A percentile compares a stretch with the other conserved stretches of the same genome.
Conservation (phyloP, 1,139 yeast genomes). For the Arxiozyma telluris region DNA sequence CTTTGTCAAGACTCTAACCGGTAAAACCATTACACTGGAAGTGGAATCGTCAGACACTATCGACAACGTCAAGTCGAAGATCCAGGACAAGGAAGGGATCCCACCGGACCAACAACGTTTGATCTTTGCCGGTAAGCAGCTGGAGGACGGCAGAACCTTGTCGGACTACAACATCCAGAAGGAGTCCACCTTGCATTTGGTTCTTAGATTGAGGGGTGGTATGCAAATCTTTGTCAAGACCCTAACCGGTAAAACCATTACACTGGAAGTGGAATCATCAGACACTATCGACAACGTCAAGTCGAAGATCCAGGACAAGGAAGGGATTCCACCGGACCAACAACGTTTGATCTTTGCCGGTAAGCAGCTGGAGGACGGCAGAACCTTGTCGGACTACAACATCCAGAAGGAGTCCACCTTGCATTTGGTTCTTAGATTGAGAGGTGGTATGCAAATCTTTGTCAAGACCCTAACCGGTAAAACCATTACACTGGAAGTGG, state of each 20-base stretch:
- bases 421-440: conserved; percentile 47
- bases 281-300: conserved; percentile 79
- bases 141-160: conserved; percentile 59
- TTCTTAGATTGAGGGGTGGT: conserved; percentile 53
- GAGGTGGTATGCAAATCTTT: conserved; percentile 55
- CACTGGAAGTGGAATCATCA: conserved; percentile 61
- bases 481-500: conserved; percentile 62
- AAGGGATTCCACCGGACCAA: conserved; percentile 98
- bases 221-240: conserved; percentile 52
- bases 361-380: conserved; percentile 75
- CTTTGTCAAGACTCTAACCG: conserved; percentile 52
- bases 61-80: conserved; percentile 88
- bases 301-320: conserved; percentile 97
- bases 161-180: conserved; percentile 62
- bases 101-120: conserved; percentile 98
- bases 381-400: conserved; percentile 59
- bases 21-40: conserved; percentile 61
- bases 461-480: conserved; percentile 62
- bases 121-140: conserved; percentile 97
- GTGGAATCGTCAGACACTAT: conserved; percentile 70
- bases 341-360: conserved; percentile 98
- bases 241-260: conserved; percentile 62
- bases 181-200: conserved; percentile 52
- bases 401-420: conserved; percentile 58
- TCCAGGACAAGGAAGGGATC: conserved; percentile 97